A percentile compares a stretch with the other conserved stretches of the same genome.
Evolutionary conservation across 169 alveolate species (phyloP).

Genomic region (Cryptosporidium meleagridis): DNA sequence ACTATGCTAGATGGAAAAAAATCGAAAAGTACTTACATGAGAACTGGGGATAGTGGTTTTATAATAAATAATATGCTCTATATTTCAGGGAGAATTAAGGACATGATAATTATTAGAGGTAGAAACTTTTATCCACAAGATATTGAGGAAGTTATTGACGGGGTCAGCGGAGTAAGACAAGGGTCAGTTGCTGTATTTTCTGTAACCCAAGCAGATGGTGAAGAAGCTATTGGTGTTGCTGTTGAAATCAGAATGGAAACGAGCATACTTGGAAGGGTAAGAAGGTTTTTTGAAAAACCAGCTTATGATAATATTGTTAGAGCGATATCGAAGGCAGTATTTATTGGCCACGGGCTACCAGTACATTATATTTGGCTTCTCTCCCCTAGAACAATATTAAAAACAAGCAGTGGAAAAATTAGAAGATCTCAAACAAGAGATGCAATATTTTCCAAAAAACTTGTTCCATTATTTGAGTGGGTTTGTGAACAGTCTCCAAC

Average conservation of each 20-base stretch:
- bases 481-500: slow-evolving; percentile 62
- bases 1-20: slow-evolving; percentile 56
- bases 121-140: slow-evolving; percentile 83
- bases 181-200: slow-evolving; percentile 82
- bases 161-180: slow-evolving; percentile 76
- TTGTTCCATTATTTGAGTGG: slow-evolving; percentile 69
- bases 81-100: slow-evolving; percentile 82
- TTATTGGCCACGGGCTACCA: slow-evolving; percentile 77
- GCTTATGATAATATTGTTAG: slow-evolving; percentile 78
- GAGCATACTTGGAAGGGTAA: slow-evolving; percentile 75
- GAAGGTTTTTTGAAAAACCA: slow-evolving; percentile 78
- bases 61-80: slow-evolving; percentile 78
- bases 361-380: slow-evolving; percentile 81
- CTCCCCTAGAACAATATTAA: slow-evolving; percentile 78
- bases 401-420: slow-evolving; percentile 83
- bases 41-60: slow-evolving; percentile 84
- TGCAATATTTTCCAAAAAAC: slow-evolving; percentile 74
- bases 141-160: slow-evolving; percentile 80
- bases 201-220: slow-evolving; percentile 77
- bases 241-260: slow-evolving; percentile 80
- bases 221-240: slow-evolving; percentile 81
- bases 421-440: slow-evolving; percentile 78
- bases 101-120: slow-evolving; percentile 81
- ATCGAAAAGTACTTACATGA: slow-evolving; percentile 76
- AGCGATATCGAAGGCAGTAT: slow-evolving; percentile 77